Conservation (phyloP, 352 stramenopile species). For the Pythium rhizo-oryzae region DNA sequence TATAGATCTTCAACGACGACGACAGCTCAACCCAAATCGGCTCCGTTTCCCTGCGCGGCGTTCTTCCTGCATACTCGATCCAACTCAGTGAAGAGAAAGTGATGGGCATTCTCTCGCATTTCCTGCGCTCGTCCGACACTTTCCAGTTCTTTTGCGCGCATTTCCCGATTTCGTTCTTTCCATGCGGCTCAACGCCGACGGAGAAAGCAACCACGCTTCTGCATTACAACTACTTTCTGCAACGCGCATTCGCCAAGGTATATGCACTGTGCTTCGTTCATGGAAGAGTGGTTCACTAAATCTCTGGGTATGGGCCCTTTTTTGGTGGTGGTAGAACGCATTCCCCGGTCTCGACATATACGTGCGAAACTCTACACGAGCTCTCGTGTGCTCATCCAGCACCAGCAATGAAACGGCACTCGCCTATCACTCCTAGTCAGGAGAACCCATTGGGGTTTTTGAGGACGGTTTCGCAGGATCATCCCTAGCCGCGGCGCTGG, state of each 20-base stretch:
- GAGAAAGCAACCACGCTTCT: constrained; percentile 31
- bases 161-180: constrained; percentile 66
- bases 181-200: constrained; percentile 31
- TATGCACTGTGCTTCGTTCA: constrained; percentile 8
- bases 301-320: neutral
- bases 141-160: constrained; percentile 80
- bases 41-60: constrained; percentile 52
- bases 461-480: constrained; percentile 61
- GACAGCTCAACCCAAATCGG: constrained; percentile 29
- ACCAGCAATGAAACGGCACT: constrained; percentile 25
- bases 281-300: neutral
- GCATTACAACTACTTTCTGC: constrained; percentile 77
- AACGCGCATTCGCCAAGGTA: constrained; percentile 72
- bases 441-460: constrained; percentile 36
- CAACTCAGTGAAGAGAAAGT: constrained; percentile 52
- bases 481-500: constrained; percentile 55
- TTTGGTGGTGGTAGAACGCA: constrained; percentile 50
- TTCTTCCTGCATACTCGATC: constrained; percentile 61
- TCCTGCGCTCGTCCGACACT: constrained; percentile 55
- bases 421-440: constrained; percentile 52
- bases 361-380: constrained; percentile 75
- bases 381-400: constrained; percentile 52
- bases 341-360: constrained; percentile 73
- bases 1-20: constrained; percentile 51
- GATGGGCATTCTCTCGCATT: constrained; percentile 69